A percentile compares a stretch with the other conserved stretches of the same genome.
Evolutionary conservation across 352 stramenopile genomes (phyloP).

Genomic region (Phytopythium aichiense): DNA sequence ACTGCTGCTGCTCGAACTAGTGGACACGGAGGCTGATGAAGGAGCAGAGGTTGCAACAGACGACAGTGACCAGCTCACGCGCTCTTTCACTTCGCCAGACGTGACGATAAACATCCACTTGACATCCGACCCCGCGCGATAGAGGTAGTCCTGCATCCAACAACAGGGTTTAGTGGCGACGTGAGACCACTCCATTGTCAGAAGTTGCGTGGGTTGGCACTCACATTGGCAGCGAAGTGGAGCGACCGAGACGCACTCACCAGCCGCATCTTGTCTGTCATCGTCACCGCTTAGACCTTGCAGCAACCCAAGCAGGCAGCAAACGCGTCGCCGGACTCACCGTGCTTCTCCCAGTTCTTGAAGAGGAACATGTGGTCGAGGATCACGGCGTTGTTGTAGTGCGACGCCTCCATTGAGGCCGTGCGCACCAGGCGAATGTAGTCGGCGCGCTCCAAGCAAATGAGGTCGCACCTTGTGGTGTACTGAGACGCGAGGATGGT

Average conservation of each 20-base stretch:
- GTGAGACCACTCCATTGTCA: neutral
- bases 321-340: constrained; percentile 14
- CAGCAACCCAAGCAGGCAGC: neutral
- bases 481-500: constrained; percentile 69
- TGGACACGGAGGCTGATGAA: neutral
- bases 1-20: neutral
- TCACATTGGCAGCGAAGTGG: constrained; percentile 60
- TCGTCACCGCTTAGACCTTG: neutral
- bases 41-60: neutral
- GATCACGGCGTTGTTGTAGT: constrained; percentile 74
- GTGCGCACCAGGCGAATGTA: constrained; percentile 70
- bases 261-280: constrained; percentile 68
- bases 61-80: constrained; percentile 48
- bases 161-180: neutral
- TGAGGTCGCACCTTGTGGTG: constrained; percentile 55
- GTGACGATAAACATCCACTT: constrained; percentile 79
- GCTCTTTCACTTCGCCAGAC: constrained; percentile 61
- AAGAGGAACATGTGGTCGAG: constrained; percentile 76
- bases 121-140: constrained; percentile 51
- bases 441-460: constrained; percentile 66
- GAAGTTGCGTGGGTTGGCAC: neutral
- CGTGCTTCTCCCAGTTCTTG: constrained; percentile 62
- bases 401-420: constrained; percentile 73
- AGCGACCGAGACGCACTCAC: constrained; percentile 62
- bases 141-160: constrained; percentile 53